phyloP scores from a whole-genome alignment of 2,329 filamentous ascomycete genomes.

The Chrysoporthe cubensis region DNA sequence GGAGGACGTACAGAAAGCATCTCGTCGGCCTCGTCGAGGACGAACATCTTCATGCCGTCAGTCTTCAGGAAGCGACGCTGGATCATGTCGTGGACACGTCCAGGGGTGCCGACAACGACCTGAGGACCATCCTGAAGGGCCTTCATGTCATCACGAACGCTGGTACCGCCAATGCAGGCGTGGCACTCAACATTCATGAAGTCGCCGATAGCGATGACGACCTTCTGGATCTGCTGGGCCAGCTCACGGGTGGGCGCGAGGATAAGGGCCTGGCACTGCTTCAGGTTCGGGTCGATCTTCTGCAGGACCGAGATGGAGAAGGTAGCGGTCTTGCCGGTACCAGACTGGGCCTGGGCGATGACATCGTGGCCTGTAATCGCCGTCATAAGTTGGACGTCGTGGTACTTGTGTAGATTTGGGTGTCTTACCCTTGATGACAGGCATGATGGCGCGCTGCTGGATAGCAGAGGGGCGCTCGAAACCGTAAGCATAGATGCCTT shows the following conservation, averaged over 20 bases:
- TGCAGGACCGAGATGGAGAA: conserved; percentile 97
- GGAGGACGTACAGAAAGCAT: conserved; percentile 70
- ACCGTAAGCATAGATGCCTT: conserved; percentile 97
- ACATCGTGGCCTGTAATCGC: conserved; percentile 83
- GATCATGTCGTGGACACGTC: conserved; percentile 77
- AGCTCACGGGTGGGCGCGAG: conserved; percentile 95
- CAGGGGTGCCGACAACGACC: conserved; percentile 96
- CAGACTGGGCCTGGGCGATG: conserved; percentile 98
- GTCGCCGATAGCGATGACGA: conserved; percentile 99
- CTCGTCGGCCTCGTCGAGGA: conserved; percentile 65
- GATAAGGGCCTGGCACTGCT: conserved; percentile 92
- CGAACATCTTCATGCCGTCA: conserved; percentile 67
- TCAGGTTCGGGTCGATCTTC: conserved; percentile 90
- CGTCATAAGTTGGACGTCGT: conserved; percentile 26
- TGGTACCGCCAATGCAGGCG: conserved; percentile 96
- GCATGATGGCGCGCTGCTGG: conserved; percentile 99
- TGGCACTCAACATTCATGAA: conserved; percentile 99
- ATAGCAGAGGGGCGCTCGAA: conserved; percentile 99
- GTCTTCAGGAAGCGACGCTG: conserved; percentile 60
- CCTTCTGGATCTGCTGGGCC: conserved; percentile 96
- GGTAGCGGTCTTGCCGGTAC: conserved; percentile 94
- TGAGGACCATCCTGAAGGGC: conserved; percentile 98
- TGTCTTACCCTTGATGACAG: conserved; percentile 93
- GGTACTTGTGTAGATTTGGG: not conserved
- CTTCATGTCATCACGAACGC: conserved; percentile 95